Evolutionary conservation across 441 rosid species (phyloP), one percentile per base, ranked within the genome.

Genomic region (Mallotus repandus): DNA sequence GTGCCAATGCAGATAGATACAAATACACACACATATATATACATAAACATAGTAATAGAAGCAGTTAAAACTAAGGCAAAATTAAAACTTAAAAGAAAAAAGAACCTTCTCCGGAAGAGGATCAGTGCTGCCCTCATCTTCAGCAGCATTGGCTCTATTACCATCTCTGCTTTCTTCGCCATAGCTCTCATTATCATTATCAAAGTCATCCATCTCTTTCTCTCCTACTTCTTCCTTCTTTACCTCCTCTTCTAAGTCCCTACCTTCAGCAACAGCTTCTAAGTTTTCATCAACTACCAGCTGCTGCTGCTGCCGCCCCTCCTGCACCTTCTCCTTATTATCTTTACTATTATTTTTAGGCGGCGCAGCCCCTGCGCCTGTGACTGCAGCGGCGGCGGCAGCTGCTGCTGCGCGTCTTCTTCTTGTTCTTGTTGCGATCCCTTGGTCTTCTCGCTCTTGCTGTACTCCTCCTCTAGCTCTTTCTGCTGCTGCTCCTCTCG

Each of bases 101-200:
- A 64, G n/a, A 70, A 90, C 96, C 88, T 80, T 88, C 53, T 86
- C 90, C 0, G 96, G 93, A 49, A 90, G 75, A 0, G 90, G 91
- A 4, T 74, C 80, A n/a, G 88, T 72, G 80, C 74, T 73, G 63
- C 89, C 91, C 69, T 88, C 93, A 49, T 90, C 93, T 62, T 87
- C 91, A 4, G 78, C 91, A 12, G 79, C 89, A 74, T 81, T 77
- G 14, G 72, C 92, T 78, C 12, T 10, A 45, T 87, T 88, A 56
- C 41, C 41, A 38, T 74, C 86, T 43, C 72, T 79, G 53, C 91
- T 83, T 63, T 78, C 74, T 16, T 86, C 85, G 10, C 82, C 88
- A 41, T 84, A 19, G 14, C 58, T 16, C 4, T 54, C 58, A 5
- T n/a, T n/a, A 54, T 7, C 58, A 18, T 16, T 76, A 59, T 63